Conservation (phyloP, 2,329 filamentous ascomycete species). For the Botrytis hyacinthi region DNA sequence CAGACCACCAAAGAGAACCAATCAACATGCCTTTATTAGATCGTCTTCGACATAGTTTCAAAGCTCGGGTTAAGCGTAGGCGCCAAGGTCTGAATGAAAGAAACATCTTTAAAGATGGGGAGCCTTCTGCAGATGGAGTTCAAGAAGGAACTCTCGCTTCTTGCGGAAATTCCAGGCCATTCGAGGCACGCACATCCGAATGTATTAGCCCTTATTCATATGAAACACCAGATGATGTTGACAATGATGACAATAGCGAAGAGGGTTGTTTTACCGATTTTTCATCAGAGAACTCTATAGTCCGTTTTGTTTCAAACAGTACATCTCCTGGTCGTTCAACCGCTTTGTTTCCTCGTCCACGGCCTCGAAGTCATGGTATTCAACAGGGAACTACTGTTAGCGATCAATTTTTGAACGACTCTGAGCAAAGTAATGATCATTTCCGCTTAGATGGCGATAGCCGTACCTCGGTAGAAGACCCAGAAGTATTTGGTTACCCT, state of each 20-base stretch:
- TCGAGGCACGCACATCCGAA: neutral
- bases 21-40: neutral
- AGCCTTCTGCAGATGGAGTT: neutral
- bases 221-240: neutral
- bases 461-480: neutral
- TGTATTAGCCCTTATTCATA: no score
- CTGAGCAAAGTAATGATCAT: neutral
- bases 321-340: neutral
- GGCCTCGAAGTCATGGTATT: rapidly evolving
- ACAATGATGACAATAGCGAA: no score
- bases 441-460: neutral
- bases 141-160: rapidly evolving
- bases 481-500: neutral
- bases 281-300: neutral
- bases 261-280: neutral
- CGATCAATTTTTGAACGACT: neutral
- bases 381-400: no score
- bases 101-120: neutral
- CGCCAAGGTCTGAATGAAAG: neutral
- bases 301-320: no score
- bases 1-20: neutral
- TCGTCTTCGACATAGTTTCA: neutral
- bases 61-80: neutral
- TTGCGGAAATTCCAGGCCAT: neutral
- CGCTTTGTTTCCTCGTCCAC: neutral